Evolutionary conservation across 345 rosid genomes (phyloP), one percentile per base, ranked within the genome.

Genomic region (Pistacia atlantica): DNA sequence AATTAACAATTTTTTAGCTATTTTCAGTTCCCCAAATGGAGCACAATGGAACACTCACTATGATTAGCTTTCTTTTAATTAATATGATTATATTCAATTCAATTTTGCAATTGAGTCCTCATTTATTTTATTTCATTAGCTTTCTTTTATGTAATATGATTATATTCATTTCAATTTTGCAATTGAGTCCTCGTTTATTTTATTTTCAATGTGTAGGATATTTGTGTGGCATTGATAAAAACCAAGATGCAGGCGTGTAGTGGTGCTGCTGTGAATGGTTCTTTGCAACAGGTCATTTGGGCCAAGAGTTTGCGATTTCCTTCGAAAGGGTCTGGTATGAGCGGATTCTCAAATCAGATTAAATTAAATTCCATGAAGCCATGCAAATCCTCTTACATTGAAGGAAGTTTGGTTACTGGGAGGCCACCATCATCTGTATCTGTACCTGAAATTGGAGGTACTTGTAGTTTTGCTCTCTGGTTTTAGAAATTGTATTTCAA

Each of bases 391-490:
- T 78, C 84, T 10, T 80, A n/a, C 14, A 56, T 84, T 68, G 78
- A 86, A 79, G 91, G 87, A 46, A 86, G 88, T 83, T 81, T 86
- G 77, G 84, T 83, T 45, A 70, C 79, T 62, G 89, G 89, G 67
- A 86, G 81, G 68, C 87, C 89, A 67, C 81, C 88, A 33, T 86
- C 93, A 22, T 83, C 97, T 0, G 87, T 84, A 35, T 86, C 95
- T 22, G 60, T 77, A 51, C 82, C 87, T 31, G 95, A 86, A 80
- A 79, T 75, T 37, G 85, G 75, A 84, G 88, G 97, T 89, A 73
- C 73, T 82, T 56, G 22, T n/a, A 12, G 13, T 68, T 46, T 33
- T 75, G 14, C 6, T 0, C 10, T 22, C 13, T 52, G 11, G 1
- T 4, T 18, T 70, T 51, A 14, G 14, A 57, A 7, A 25, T 28